A percentile compares a stretch with the other conserved stretches of the same genome.
Evolutionary conservation across 139 green algal species (phyloP).

Genomic region (Auxenochlorella pyrenoidosa): DNA sequence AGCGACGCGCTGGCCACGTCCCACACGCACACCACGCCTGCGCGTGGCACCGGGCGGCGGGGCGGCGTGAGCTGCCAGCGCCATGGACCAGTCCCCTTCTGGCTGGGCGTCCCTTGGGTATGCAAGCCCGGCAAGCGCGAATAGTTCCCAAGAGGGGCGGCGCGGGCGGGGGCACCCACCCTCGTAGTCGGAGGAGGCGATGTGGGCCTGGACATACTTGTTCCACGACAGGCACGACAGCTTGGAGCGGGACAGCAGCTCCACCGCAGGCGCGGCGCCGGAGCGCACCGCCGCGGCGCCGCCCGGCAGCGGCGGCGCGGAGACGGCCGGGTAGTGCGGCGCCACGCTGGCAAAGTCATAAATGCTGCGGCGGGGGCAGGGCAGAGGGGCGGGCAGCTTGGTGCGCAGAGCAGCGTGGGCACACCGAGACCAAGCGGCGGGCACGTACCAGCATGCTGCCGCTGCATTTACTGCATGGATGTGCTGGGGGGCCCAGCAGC

Average conservation of each 20-base stretch:
- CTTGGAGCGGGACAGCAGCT: conserved; percentile 86
- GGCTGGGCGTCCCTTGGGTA: no score
- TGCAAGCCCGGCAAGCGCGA: no score
- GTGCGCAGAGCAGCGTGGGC: not conserved
- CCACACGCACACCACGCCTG: conserved; percentile 77
- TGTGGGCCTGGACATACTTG: conserved; percentile 54
- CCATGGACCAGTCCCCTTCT: no score
- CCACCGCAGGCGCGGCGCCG: conserved; percentile 69
- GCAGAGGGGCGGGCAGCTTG: not conserved
- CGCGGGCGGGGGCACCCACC: conserved; percentile 37
- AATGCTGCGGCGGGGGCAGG: conserved; percentile 16
- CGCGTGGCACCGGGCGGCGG: not conserved
- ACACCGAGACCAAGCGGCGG: no score
- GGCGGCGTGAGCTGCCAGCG: not conserved
- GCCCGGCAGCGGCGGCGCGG: not conserved
- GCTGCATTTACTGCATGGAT: no score
- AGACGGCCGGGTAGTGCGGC: not conserved
- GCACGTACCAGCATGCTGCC: no score
- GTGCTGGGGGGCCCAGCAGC: no score
- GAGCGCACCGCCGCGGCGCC: not conserved
- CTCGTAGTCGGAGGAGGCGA: conserved; percentile 87
- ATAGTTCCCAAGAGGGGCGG: no score
- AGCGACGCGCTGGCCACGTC: conserved; percentile 64
- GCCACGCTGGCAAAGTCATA: conserved; percentile 48
- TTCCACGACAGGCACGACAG: conserved; percentile 86